phyloP scores from a whole-genome alignment of 345 rosid species.

The Salix purpurea region DNA sequence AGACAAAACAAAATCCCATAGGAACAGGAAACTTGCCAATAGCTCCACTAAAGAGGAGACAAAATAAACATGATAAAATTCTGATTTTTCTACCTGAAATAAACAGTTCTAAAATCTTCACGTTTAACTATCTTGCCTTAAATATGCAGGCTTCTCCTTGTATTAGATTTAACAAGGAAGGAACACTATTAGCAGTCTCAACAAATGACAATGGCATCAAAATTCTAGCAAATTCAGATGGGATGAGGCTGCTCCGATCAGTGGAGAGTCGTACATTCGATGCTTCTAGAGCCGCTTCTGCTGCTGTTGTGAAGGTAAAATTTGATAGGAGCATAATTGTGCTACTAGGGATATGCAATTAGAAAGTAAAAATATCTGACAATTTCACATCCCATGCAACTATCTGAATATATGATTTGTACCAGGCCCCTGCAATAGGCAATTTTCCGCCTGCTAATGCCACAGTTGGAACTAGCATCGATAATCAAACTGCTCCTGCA shows the following conservation, averaged over 20 bases:
- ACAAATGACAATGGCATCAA: conserved; percentile 70
- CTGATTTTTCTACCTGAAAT: background rate
- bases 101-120: background rate
- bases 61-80: background rate
- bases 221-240: conserved; percentile 77
- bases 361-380: background rate
- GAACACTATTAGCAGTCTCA: conserved; percentile 71
- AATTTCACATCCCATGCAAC: background rate
- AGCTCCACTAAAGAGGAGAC: background rate
- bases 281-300: conserved; percentile 66
- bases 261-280: conserved; percentile 76
- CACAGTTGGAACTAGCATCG: conserved; percentile 46
- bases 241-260: conserved; percentile 56
- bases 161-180: conserved; percentile 74
- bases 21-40: background rate
- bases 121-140: background rate
- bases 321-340: background rate
- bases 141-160: conserved; percentile 73
- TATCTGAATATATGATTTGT: conserved; percentile 15
- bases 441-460: conserved; percentile 50
- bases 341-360: background rate
- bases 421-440: conserved; percentile 44
- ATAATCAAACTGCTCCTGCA: conserved; percentile 46
- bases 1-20: background rate
- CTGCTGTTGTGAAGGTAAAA: conserved; percentile 56